These are phyloP conservation scores for Hysterangium stoloniferum DNA, from an alignment of 768 basidiomycete genomes.

Conservation along the genomic window DNA sequence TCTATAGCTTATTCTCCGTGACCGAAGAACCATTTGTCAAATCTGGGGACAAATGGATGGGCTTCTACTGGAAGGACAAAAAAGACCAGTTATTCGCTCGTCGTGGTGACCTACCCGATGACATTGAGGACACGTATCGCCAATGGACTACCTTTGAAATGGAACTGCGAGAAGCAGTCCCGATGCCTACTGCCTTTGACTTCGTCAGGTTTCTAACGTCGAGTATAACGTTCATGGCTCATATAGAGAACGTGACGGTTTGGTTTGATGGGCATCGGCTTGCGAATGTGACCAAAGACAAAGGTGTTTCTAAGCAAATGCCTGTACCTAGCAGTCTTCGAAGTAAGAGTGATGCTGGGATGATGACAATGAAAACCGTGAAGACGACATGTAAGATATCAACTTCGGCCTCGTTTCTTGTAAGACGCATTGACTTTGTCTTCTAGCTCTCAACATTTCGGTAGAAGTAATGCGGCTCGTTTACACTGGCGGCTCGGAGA, in stretches of 20 bases:
- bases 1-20: constrained; percentile 76
- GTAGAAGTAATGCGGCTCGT: constrained; percentile 79
- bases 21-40: constrained; percentile 80
- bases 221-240: constrained; percentile 87
- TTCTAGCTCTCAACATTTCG: constrained; percentile 62
- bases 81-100: constrained; percentile 84
- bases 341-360: constrained; percentile 43
- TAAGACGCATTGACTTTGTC: constrained; percentile 5
- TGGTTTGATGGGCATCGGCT: constrained; percentile 76
- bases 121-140: constrained; percentile 20
- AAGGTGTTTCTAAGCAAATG: constrained; percentile 43
- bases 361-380: constrained; percentile 65
- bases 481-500: constrained; percentile 58
- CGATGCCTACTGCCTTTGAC: constrained; percentile 79
- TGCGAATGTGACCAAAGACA: constrained; percentile 54
- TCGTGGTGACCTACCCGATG: constrained; percentile 52
- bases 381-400: constrained; percentile 49
- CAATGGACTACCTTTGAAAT: constrained; percentile 88
- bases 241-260: constrained; percentile 68
- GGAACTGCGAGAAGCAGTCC: constrained; percentile 69
- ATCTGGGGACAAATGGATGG: constrained; percentile 89
- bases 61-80: constrained; percentile 92
- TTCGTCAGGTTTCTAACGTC: constrained; percentile 85
- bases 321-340: constrained; percentile 51
- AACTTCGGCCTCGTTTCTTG: constrained; percentile 7